Base-by-base conservation (phyloP, 768 basidiomycete species). In the Mycena capillaripes region DNA sequence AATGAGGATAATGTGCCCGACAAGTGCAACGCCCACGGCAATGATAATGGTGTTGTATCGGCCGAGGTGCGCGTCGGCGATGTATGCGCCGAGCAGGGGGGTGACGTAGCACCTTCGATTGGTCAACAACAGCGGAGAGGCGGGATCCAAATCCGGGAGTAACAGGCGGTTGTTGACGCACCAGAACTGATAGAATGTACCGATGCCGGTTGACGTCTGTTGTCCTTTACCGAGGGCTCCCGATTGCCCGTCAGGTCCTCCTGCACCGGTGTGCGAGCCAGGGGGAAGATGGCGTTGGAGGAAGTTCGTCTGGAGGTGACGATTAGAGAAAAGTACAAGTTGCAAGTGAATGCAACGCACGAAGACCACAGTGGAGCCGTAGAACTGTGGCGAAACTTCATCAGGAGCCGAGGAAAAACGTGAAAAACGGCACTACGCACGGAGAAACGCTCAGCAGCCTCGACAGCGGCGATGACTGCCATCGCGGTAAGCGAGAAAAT, bases 391-490 rank as follows among this genome's bases (percentile, higher is more conserved):
- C 4, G 16, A 27, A 23, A 32, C 25, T 12, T 40, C 21, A 29
- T 53, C 17, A 53, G 23, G 5, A 30, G 12, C 7, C 4, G 30
- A 23, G 21, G n/a, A 32, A 1, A 30, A 10, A n/a, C n/a, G 32
- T 21, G 25, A 17, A 29, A 17, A 42, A 12, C 21, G 8, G 3
- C 46, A n/a, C 21, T 17, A 79, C 86, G 56, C 70, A 89, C 89
- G 40, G 93, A 93, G 81, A 95, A 95, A 17, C 93, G 90, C 77
- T 94, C 93, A 4, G 91, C 91, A 50, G 92, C 80, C 79, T 94
- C 92, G 30, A 93, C 84, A 34, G 91, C 32, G 19, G 91, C 92
- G 61, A 94, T 91, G 65, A 91, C 90, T 92, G 63, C 10, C 57
- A n/a, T 9, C 19, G 21, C 3, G 56, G 10, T n/a, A 32, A 60